These are phyloP conservation scores for Orbilia blumenaviensis DNA, from an alignment of 2,329 filamentous ascomycete species.

Conservation along the genomic window DNA sequence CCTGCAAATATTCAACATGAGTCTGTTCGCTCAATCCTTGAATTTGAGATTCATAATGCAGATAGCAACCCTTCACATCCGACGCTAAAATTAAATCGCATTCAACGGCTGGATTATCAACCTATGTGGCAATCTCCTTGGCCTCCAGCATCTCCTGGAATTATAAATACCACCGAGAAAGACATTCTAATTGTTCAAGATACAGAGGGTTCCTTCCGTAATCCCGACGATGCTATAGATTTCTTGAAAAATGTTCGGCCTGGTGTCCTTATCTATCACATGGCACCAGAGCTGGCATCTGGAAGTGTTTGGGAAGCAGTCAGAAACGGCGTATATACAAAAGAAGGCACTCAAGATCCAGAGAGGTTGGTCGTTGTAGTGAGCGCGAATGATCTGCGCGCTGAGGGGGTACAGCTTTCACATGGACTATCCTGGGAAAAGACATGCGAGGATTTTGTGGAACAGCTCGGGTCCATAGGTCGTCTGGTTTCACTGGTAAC, in stretches of 20 bases:
- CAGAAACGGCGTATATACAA: constrained; percentile 18
- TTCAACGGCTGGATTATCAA: constrained; percentile 23
- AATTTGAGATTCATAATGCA: constrained; percentile 23
- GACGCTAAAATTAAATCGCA: constrained; percentile 25
- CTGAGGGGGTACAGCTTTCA: constrained; percentile 37
- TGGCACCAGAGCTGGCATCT: constrained; percentile 18
- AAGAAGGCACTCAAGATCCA: constrained; percentile 15
- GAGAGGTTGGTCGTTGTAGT: constrained; percentile 27
- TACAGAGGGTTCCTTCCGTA: constrained; percentile 31
- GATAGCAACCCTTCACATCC: not conserved
- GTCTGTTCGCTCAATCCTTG: constrained; percentile 26
- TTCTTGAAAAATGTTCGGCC: constrained; percentile 13
- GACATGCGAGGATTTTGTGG: constrained; percentile 45
- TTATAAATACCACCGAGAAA: not conserved
- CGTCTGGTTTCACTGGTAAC: constrained; percentile 27
- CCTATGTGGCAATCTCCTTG: constrained; percentile 14
- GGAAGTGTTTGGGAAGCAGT: constrained; percentile 36
- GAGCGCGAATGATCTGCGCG: constrained; percentile 40
- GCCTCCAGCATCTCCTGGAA: not conserved
- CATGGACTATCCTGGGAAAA: constrained; percentile 44
- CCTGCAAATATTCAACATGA: constrained; percentile 26
- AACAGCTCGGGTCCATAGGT: constrained; percentile 35
- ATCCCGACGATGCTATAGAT: constrained; percentile 15
- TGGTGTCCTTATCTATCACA: constrained; percentile 19
- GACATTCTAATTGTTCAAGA: constrained; percentile 32